Conservation (phyloP, 2,329 filamentous ascomycete genomes). For the Stagonosporopsis rhizophila region DNA sequence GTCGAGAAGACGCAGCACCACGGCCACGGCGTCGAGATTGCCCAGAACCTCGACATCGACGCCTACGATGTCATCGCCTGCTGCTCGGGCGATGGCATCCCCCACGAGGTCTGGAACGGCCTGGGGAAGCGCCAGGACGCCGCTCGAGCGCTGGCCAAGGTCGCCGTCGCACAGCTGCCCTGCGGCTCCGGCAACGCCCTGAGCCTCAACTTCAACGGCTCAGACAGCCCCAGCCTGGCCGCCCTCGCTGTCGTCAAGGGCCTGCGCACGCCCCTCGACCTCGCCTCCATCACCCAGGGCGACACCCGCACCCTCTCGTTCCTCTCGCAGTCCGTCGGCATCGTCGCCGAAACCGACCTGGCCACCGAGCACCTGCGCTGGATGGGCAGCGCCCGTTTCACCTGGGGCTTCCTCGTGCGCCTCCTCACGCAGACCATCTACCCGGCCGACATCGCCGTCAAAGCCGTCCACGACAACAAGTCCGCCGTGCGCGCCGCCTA, state of each 20-base stretch:
- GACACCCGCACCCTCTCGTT: slow-evolving; percentile 79
- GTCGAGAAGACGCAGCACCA: slow-evolving; percentile 73
- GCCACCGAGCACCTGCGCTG: slow-evolving; percentile 90
- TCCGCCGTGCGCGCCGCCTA: slow-evolving; percentile 76
- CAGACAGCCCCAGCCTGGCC: slow-evolving; percentile 74
- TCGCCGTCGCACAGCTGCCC: slow-evolving; percentile 86
- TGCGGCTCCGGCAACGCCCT: slow-evolving; percentile 95
- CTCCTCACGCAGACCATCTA: slow-evolving; percentile 79
- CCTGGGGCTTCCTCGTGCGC: slow-evolving; percentile 80
- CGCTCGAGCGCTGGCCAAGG: slow-evolving; percentile 71
- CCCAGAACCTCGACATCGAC: slow-evolving; percentile 76
- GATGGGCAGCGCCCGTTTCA: slow-evolving; percentile 89
- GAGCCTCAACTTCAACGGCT: slow-evolving; percentile 87
- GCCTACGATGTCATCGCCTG: slow-evolving; percentile 85
- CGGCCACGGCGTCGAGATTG: slow-evolving; percentile 81
- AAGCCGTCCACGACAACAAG: slow-evolving; percentile 81
- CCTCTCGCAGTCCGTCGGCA: slow-evolving; percentile 86
- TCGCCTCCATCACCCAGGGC: slow-evolving; percentile 87
- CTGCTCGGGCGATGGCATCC: slow-evolving; percentile 90
- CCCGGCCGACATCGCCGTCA: slow-evolving; percentile 87
- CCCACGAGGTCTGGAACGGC: slow-evolving; percentile 95
- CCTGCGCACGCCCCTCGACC: slow-evolving; percentile 79
- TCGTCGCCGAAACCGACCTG: slow-evolving; percentile 88
- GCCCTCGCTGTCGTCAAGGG: slow-evolving; percentile 89
- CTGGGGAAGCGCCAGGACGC: slow-evolving; percentile 80